Base-by-base conservation (phyloP, 768 basidiomycete genomes). In the Tremella fuciformis region DNA sequence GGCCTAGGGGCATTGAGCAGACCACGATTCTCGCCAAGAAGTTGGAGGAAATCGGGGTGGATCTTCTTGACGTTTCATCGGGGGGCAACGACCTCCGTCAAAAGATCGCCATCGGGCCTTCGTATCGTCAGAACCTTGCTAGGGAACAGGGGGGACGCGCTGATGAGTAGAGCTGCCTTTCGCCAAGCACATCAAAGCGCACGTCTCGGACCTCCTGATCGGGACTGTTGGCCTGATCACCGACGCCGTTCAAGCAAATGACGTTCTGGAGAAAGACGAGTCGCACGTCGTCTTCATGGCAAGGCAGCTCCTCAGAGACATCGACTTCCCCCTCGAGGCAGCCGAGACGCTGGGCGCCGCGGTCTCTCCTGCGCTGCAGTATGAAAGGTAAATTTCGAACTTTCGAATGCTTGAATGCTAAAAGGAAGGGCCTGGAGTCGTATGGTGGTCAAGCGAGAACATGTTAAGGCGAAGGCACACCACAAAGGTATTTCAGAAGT, bases 171-270 rank as follows among this genome's bases (percentile, higher is more conserved):
- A 88, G 83, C 84, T 87, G 0, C 85, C 82, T 2, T 88, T 88
- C 66, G 84, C 88, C 1, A 84, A 83, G 55, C 81, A 81, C 18
- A 49, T 78, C 59, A 78, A 77, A 70, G 58, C 74, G 53, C 46
- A 70, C 49, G 70, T 74, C 19, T 59, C 64, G 6, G 63, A 67
- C 42, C 47, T 78, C 41, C 58, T 72, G 44, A 64, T 88, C 51
- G 83, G 85, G 9, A 74, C 86, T 3, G 89, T 91, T 18, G 89
- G 89, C 0, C 73, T 88, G 51, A 88, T 92, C 69, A 86, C 84
- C 0, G 80, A 84, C 9, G 82, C 86, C 1, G 58, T 78, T n/a
- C 77, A 84, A 26, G 85, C 85, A 0, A 84, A 90, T 69, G 79
- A 81, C 7, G 84, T 85, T 70, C 72, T 90, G n/a, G 79, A 83